These are phyloP conservation scores for Discostella stelligeroides DNA, from an alignment of 108 stramenopile species.

Conservation along the genomic window DNA sequence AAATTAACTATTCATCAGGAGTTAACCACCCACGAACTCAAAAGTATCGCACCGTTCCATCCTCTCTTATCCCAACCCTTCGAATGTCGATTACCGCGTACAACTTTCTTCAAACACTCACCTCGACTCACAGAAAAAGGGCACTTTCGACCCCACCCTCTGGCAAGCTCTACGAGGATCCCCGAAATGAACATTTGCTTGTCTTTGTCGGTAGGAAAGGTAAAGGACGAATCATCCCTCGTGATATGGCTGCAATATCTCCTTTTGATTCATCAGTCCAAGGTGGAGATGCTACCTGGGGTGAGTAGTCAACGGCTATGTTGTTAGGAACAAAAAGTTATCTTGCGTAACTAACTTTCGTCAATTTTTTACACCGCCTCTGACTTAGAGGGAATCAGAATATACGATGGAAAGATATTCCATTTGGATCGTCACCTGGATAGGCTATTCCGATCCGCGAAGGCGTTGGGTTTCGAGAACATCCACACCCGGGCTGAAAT, in stretches of 20 bases:
- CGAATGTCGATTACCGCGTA: conserved; percentile 75
- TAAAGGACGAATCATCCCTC: conserved; percentile 66
- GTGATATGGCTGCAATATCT: conserved; percentile 70
- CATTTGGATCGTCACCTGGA: conserved; percentile 85
- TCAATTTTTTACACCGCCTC: neutral
- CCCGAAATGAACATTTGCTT: conserved; percentile 83
- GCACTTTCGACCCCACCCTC: conserved; percentile 55
- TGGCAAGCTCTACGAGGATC: conserved; percentile 75
- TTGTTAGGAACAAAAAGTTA: neutral
- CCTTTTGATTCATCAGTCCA: conserved; percentile 93
- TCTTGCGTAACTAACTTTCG: neutral
- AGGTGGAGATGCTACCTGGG: conserved; percentile 86
- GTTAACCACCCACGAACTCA: conserved; percentile 31
- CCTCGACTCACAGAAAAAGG: conserved; percentile 47
- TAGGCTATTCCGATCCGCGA: conserved; percentile 86
- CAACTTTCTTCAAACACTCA: conserved; percentile 58
- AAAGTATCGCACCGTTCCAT: conserved; percentile 66
- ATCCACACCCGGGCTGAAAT: conserved; percentile 82
- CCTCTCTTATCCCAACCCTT: conserved; percentile 59
- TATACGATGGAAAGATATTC: conserved; percentile 86
- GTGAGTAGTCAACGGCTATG: neutral
- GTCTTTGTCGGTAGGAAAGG: conserved; percentile 76
- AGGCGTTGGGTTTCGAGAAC: conserved; percentile 88
- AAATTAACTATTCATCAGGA: conserved; percentile 14
- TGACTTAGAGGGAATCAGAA: conserved; percentile 81